Evolutionary conservation across 176 grass and related monocot species (phyloP).

Genomic region (Cenchrus purpureus): DNA sequence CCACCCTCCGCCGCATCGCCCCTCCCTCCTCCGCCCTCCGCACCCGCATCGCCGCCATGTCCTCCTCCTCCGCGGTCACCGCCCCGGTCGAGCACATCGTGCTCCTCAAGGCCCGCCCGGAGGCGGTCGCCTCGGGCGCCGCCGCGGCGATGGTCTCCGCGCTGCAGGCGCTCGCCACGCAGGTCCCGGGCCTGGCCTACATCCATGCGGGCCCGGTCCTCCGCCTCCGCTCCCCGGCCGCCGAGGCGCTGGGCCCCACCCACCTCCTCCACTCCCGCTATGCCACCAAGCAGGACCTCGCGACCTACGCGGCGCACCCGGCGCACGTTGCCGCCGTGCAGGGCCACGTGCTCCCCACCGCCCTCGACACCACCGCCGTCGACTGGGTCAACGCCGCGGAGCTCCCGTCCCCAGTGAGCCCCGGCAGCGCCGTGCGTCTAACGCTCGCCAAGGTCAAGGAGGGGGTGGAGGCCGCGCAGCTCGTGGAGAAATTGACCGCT

Average conservation of each 20-base stretch:
- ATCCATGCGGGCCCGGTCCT: slow-evolving; percentile 74
- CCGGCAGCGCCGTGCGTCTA: slow-evolving; percentile 65
- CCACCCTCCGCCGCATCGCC: slow-evolving; percentile 48
- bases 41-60: slow-evolving; percentile 26
- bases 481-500: slow-evolving; percentile 49
- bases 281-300: slow-evolving; percentile 72
- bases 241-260: slow-evolving; percentile 64
- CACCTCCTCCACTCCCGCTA: slow-evolving; percentile 92
- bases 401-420: slow-evolving; percentile 35
- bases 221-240: slow-evolving; percentile 70
- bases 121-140: slow-evolving; percentile 51
- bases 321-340: slow-evolving; percentile 79
- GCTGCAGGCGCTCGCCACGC: slow-evolving; percentile 58
- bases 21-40: slow-evolving; percentile 22
- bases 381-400: slow-evolving; percentile 76
- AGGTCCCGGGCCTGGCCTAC: slow-evolving; percentile 66
- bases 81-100: slow-evolving; percentile 82
- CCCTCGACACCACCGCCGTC: slow-evolving; percentile 70
- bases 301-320: slow-evolving; percentile 68
- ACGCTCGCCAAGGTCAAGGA: slow-evolving; percentile 75
- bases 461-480: slow-evolving; percentile 36
- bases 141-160: slow-evolving; percentile 62
- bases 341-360: slow-evolving; percentile 61
- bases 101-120: slow-evolving; percentile 83
- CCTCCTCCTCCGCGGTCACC: slow-evolving; percentile 25